Evolutionary conservation across 202 grass and related monocot species (phyloP), one percentile per base, ranked within the genome.

Genomic region (Zizania palustris): DNA sequence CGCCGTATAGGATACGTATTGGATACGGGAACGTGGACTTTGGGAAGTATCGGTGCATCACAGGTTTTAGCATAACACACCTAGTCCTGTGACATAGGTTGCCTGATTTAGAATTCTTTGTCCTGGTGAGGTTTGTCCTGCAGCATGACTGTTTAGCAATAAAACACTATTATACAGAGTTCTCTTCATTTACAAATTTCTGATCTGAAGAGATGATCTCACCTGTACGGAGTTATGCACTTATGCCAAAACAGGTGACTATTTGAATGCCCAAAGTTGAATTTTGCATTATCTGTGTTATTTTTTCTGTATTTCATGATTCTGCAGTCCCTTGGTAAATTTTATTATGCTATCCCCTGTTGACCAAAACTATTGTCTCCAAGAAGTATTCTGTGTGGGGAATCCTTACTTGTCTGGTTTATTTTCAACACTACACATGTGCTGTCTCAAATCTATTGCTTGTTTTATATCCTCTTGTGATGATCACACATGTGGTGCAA

Each of bases 61-160:
- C n/a, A n/a, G n/a, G n/a, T n/a, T n/a, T 28, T 28, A 28, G 14
- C 11, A 7, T 59, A 44, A 14, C 9, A 41, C 18, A 43, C 33
- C 1, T 39, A 20, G 9, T 11, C 38, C 34, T 60, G 53, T 9
- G 28, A 33, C 39, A 60, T 28, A 57, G 11, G 13, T 73, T 22
- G 38, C 19, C 44, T 59, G 54, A 40, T 73, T 73, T 56, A 37
- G 51, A 38, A 44, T 14, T 65, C n/a, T 65, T 66, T 18, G 37
- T 28, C 1, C 44, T 0, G 1, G 37, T 11, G 22, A 73, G n/a
- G 42, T 21, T 66, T 39, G 9, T 12, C n/a, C 18, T 65, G 62
- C 63, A 11, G 7, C n/a, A 65, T 65, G 10, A 45, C 7, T 45
- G 50, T 19, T 40, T 9, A 3, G n/a, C 1, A 42, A 15, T 12